A percentile compares a stretch with the other conserved stretches of the same genome.
These are phyloP conservation scores for Mucor irregularis DNA, from an alignment of 371 early-diverging fungal genomes.

Conservation along the genomic window DNA sequence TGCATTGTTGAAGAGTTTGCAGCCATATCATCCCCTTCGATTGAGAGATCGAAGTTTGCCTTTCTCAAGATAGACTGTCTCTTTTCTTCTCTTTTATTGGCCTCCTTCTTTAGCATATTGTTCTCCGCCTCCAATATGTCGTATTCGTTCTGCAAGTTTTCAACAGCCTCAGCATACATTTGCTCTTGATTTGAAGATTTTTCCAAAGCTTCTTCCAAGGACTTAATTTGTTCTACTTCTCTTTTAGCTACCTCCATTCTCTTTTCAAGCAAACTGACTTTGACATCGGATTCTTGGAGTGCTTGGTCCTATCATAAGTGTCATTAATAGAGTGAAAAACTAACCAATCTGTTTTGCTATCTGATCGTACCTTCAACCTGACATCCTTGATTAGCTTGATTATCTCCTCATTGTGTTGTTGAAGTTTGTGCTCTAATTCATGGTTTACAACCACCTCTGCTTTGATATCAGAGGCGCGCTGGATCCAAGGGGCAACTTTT, in stretches of 20 bases:
- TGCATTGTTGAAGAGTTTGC: constrained; percentile 5
- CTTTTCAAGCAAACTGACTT: constrained; percentile 78
- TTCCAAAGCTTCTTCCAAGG: constrained; percentile 61
- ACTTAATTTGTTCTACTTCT: constrained; percentile 64
- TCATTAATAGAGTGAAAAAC: not conserved
- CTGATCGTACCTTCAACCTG: constrained; percentile 68
- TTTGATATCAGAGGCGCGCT: constrained; percentile 78
- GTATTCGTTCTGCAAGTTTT: constrained; percentile 72
- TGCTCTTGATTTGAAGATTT: constrained; percentile 64
- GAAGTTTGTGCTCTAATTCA: constrained; percentile 77
- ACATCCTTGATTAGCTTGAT: constrained; percentile 72
- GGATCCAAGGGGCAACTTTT: constrained; percentile 76
- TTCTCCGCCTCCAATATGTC: constrained; percentile 68
- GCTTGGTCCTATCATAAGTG: constrained; percentile 59
- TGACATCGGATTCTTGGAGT: constrained; percentile 75
- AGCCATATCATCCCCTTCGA: not conserved
- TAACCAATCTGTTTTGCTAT: too few relatives aligned
- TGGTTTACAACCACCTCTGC: constrained; percentile 72
- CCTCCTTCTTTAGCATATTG: constrained; percentile 55
- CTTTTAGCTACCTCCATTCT: constrained; percentile 68
- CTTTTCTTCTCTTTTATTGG: constrained; percentile 42
- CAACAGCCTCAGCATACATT: constrained; percentile 75
- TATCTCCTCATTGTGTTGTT: constrained; percentile 77
- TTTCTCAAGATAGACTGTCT: constrained; percentile 35
- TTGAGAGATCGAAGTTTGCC: constrained; percentile 21